Base-by-base conservation (phyloP, 257 asterid species). In the Coffea eugenioides region DNA sequence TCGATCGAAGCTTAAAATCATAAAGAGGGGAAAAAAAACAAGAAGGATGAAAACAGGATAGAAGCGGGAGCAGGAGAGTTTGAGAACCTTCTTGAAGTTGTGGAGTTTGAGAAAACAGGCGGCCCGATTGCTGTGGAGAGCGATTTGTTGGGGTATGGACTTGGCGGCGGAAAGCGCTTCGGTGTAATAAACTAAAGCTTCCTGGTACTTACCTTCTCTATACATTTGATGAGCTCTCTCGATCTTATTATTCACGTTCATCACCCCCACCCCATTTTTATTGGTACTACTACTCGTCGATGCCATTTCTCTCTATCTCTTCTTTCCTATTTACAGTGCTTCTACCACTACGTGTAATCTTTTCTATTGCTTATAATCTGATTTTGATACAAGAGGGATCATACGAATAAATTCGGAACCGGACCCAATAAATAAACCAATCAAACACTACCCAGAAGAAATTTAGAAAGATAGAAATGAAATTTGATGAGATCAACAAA, bases 121-220 rank as follows among this genome's bases (percentile, higher is more conserved):
- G 82, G 99, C 99, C 18, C 98, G 97, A 81, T 96, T 96, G 86
- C 99, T 96, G 84, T 96, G 99, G 67, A 96, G 96, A 36, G 99
- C 99, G 79, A 96, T 92, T 88, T 82, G 90, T 83, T 94, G 99
- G 71, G 96, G 92, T 66, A 88, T 90, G 75, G 93, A 88, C 88
- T 89, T 94, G 49, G 99, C 95, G 87, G 87, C 61, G 76, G 94
- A 90, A 61, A 96, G 95, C n/a, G 98, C 97, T 77, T 94, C 94
- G 3, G 97, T 94, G 84, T 96, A 96, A 77, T 80, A 92, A 76
- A 76, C 91, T 69, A 96, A 91, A 31, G 98, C 98, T 75, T 94
- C 94, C 75, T 81, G 85, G 81, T 92, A 90, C 86, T 83, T 90
- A 59, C 95, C 97, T 69, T 94, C 97, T 71, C 99, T 86, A 88